phyloP scores from a whole-genome alignment of 2,329 filamentous ascomycete species.

The Fusarium udum region DNA sequence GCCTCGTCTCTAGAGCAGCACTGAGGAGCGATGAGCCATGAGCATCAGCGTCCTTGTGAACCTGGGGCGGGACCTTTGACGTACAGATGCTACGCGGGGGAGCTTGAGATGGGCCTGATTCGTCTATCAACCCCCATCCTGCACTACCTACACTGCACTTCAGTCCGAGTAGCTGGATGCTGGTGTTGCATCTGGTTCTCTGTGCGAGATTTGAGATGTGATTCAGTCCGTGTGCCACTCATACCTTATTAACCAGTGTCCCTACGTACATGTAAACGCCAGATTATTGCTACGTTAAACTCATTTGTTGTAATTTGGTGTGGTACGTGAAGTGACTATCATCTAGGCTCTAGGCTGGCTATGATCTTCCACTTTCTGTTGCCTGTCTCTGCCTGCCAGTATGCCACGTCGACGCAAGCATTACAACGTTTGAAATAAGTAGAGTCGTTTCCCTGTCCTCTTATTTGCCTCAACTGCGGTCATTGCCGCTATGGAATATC shows the following conservation, averaged over 20 bases:
- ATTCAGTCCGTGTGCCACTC: constrained; percentile 11
- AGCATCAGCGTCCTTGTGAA: constrained; percentile 13
- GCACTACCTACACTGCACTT: constrained; percentile 10
- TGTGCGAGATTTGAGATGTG: constrained; percentile 36
- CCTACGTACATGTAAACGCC: constrained; percentile 22
- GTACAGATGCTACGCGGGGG: constrained; percentile 43
- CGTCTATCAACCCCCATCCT: constrained; percentile 31
- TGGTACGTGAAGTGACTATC: constrained; percentile 2
- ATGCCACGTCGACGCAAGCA: constrained; percentile 15
- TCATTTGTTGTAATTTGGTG: constrained; percentile 8
- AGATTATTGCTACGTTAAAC: constrained; percentile 5
- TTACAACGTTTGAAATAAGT: constrained; percentile 23
- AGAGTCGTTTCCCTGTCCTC: constrained; percentile 10
- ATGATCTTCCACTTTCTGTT: constrained; percentile 15
- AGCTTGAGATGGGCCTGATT: constrained; percentile 34
- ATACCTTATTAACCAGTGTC: constrained; percentile 16
- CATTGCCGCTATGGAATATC: constrained; percentile 14
- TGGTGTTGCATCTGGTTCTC: constrained; percentile 28
- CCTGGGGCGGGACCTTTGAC: constrained; percentile 39
- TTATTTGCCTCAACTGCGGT: constrained; percentile 27
- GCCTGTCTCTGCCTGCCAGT: constrained; percentile 6
- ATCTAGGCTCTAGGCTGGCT: constrained; percentile 13
- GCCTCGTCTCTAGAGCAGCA: constrained; percentile 14
- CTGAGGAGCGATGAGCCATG: constrained; percentile 23
- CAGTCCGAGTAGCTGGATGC: constrained; percentile 37